These are phyloP conservation scores for Boechera stricta DNA, from an alignment of 345 rosid genomes.

Conservation along the genomic window DNA sequence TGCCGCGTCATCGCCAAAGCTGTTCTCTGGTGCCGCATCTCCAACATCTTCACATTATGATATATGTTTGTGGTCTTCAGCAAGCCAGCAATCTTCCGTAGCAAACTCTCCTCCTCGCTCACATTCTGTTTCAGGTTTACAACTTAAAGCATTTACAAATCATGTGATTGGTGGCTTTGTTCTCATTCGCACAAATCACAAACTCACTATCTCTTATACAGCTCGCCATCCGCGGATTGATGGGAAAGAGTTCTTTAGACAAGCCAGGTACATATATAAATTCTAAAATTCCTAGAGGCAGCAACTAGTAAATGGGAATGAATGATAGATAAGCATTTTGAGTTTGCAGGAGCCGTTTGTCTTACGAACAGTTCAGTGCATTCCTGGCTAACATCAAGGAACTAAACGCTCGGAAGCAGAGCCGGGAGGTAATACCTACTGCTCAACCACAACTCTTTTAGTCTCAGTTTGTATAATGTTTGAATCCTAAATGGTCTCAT, in stretches of 20 bases:
- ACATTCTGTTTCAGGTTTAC: slow-evolving; percentile 72
- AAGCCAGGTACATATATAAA: slow-evolving; percentile 66
- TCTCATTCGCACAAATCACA: background rate
- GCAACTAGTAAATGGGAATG: slow-evolving; percentile 2
- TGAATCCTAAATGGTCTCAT: background rate
- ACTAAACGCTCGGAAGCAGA: slow-evolving; percentile 87
- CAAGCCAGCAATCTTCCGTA: slow-evolving; percentile 93
- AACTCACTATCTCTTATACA: background rate
- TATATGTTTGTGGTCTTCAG: slow-evolving; percentile 70
- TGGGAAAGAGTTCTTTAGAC: slow-evolving; percentile 98
- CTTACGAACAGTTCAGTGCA: slow-evolving; percentile 93
- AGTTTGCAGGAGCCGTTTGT: slow-evolving; percentile 76
- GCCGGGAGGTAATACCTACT: slow-evolving; percentile 67
- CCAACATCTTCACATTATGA: slow-evolving; percentile 69
- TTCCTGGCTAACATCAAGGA: slow-evolving; percentile 92
- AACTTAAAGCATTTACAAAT: background rate
- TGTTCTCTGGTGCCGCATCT: slow-evolving; percentile 66
- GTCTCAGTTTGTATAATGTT: background rate
- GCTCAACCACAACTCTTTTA: background rate
- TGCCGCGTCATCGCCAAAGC: slow-evolving; percentile 68
- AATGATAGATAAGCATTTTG: background rate
- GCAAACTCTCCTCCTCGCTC: slow-evolving; percentile 89
- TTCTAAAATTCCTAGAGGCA: background rate
- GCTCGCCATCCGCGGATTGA: slow-evolving; percentile 75
- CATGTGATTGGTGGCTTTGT: background rate